These are phyloP conservation scores for Atractiella rhizophila DNA, from an alignment of 768 basidiomycete species.

Conservation along the genomic window DNA sequence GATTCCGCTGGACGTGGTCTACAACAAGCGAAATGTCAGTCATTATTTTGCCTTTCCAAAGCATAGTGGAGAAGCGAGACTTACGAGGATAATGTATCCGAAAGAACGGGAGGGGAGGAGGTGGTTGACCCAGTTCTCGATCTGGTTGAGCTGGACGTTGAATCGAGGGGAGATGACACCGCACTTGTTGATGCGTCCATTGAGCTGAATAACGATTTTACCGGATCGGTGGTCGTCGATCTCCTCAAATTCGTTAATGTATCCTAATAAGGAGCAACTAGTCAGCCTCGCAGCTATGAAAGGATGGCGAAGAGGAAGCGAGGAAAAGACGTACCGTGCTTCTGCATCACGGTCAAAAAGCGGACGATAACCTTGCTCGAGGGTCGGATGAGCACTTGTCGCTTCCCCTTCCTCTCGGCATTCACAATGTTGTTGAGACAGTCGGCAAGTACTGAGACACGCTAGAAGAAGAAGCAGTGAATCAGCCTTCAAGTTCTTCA, in stretches of 20 bases:
- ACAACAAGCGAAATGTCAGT: too few relatives aligned
- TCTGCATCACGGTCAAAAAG: conserved; percentile 95
- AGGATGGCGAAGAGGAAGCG: too few relatives aligned
- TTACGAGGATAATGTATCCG: conserved; percentile 82
- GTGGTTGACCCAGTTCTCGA: conserved; percentile 91
- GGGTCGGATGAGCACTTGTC: conserved; percentile 91
- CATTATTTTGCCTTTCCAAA: too few relatives aligned
- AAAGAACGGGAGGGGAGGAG: conserved; percentile 87
- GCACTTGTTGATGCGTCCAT: conserved; percentile 95
- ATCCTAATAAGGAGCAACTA: too few relatives aligned
- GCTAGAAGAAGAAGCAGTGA: conserved; percentile 24
- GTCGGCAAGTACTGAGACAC: conserved; percentile 62
- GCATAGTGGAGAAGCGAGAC: too few relatives aligned
- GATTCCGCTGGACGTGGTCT: conserved; percentile 94
- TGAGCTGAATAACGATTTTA: conserved; percentile 94
- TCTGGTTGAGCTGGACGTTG: conserved; percentile 78
- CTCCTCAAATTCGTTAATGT: conserved; percentile 51
- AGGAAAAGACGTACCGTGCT: conserved; percentile 53
- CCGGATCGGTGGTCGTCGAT: conserved; percentile 96
- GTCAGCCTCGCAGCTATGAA: too few relatives aligned
- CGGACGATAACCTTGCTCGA: conserved; percentile 95
- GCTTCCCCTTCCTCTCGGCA: conserved; percentile 96
- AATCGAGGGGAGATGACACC: conserved; percentile 85
- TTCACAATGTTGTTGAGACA: conserved; percentile 40
- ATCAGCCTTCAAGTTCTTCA: too few relatives aligned